These are phyloP conservation scores for Exobasidium rhododendri DNA, from an alignment of 1,284 basidiomycete genomes.

Conservation along the genomic window DNA sequence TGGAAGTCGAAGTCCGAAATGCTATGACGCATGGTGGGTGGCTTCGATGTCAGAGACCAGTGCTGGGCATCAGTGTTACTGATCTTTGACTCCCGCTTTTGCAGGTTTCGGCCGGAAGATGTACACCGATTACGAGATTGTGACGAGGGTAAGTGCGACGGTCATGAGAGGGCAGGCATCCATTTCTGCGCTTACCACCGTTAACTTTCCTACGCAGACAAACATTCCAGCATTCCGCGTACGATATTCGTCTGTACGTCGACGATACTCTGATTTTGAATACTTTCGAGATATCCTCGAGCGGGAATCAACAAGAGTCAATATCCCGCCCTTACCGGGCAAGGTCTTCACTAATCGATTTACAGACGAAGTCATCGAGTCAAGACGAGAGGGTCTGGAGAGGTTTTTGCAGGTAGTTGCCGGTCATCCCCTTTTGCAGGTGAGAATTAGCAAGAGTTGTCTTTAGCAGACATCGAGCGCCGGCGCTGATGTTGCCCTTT, in stretches of 20 bases:
- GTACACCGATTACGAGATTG: constrained; percentile 99
- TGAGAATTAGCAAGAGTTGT: constrained; percentile 55
- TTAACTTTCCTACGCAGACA: constrained; percentile 62
- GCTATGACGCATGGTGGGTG: constrained; percentile 88
- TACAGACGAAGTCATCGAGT: constrained; percentile 95
- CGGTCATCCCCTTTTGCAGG: constrained; percentile 92
- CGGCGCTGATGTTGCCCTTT: constrained; percentile 1
- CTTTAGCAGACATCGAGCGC: not conserved
- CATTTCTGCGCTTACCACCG: not conserved
- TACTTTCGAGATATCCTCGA: constrained; percentile 98
- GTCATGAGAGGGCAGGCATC: not conserved
- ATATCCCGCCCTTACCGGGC: constrained; percentile 92
- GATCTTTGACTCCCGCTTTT: not conserved
- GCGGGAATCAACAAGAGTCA: constrained; percentile 91
- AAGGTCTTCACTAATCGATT: constrained; percentile 72
- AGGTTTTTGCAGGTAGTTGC: constrained; percentile 93
- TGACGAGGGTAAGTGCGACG: constrained; percentile 73
- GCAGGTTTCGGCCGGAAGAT: constrained; percentile 68
- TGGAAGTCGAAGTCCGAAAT: constrained; percentile 96
- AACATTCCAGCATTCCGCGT: constrained; percentile 99
- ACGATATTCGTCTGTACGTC: constrained; percentile 85
- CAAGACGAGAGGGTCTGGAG: constrained; percentile 85
- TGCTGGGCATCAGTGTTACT: not conserved
- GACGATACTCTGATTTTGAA: constrained; percentile 97
- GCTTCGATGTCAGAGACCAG: not conserved